Evolutionary conservation across 164 flowering plant genomes (phyloP), one percentile per base, ranked within the genome.

Genomic region (Tetrastigma voinierianum): DNA sequence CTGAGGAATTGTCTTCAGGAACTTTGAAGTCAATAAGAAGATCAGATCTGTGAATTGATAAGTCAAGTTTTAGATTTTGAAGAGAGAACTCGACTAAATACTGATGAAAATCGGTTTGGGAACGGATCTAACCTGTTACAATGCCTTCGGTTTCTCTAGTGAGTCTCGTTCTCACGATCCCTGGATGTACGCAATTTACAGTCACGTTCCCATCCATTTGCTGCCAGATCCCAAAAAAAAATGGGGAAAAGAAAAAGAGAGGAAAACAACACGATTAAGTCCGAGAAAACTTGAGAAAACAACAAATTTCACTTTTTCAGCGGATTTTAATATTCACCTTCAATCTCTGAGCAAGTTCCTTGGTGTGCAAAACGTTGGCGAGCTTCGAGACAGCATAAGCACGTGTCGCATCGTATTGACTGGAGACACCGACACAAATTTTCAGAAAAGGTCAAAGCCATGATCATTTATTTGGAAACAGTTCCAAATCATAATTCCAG

Each of bases 121-220:
- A 32, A 32, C 6, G 40, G 40, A 24, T 53, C 12, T 62, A 8
- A 89, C 98, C 98, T 48, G 99, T 93, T 24, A 83, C 40, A 17
- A 90, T n/a, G 64, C 98, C 97, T 79, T 95, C 97, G 46, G 93
- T 87, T 43, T 96, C 98, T 76, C 98, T 82, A n/a, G 96, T 96
- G 67, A 96, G 96, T 47, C 93, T 70, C 53, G 99, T 96, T 70
- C 91, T 74, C 13, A 90, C 98, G 9, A 96, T 74, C 7, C 99
- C 99, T 3, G 99, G 99, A 82, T 96, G 96, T 45, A 96, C 95
- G 58, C 89, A 87, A 61, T 96, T 93, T 12, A 74, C 91, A 9
- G 87, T 91, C 68, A 96, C 99, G 61, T 93, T 96, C 13, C 90
- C 96, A 46, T 78, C 84, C 88, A 88, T 84, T 83, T 84, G 69